Percentiles rank a stretch among this genome's conserved stretches.
phyloP scores from a whole-genome alignment of 768 basidiomycete species.

The Xerocomus spinulosus region DNA sequence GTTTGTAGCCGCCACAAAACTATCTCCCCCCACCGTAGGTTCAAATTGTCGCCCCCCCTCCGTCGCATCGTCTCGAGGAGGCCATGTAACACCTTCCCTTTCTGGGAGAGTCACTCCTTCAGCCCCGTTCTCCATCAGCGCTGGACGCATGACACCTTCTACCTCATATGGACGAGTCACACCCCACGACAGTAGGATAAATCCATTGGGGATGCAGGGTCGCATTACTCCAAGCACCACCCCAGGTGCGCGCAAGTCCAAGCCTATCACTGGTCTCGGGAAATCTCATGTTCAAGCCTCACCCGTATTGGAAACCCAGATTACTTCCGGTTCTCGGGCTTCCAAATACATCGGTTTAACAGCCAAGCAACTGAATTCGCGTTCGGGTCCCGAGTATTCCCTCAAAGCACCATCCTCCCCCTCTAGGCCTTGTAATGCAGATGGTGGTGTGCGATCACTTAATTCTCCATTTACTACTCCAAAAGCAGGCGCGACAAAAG shows the following conservation, averaged over 20 bases:
- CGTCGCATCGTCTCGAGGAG: conserved; percentile 66
- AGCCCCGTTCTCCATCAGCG: conserved; percentile 30
- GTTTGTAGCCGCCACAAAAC: conserved; percentile 79
- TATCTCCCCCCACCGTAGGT: conserved; percentile 72
- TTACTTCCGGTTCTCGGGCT: conserved; percentile 81
- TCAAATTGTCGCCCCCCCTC: conserved; percentile 64
- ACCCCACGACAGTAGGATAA: conserved; percentile 29
- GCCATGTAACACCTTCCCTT: conserved; percentile 40
- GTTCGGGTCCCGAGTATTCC: conserved; percentile 23
- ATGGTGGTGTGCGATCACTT: conserved; percentile 34
- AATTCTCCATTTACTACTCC: conserved; percentile 67
- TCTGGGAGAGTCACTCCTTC: conserved; percentile 47
- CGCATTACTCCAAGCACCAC: conserved; percentile 44
- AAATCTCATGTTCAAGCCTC: conserved; percentile 29
- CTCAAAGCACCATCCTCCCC: conserved; percentile 33
- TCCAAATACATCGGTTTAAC: conserved; percentile 83
- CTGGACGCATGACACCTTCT: conserved; percentile 57
- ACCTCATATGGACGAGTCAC: conserved; percentile 42
- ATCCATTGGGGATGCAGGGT: conserved; percentile 33
- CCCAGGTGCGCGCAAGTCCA: conserved; percentile 30
- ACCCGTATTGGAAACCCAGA: conserved; percentile 34
- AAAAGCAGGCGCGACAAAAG: conserved; percentile 43
- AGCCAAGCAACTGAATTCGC: conserved; percentile 68
- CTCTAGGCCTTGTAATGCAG: conserved; percentile 35
- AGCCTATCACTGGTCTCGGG: conserved; percentile 29